These are phyloP conservation scores for Prunella vulgaris DNA, from an alignment of 257 asterid genomes.

Conservation along the genomic window DNA sequence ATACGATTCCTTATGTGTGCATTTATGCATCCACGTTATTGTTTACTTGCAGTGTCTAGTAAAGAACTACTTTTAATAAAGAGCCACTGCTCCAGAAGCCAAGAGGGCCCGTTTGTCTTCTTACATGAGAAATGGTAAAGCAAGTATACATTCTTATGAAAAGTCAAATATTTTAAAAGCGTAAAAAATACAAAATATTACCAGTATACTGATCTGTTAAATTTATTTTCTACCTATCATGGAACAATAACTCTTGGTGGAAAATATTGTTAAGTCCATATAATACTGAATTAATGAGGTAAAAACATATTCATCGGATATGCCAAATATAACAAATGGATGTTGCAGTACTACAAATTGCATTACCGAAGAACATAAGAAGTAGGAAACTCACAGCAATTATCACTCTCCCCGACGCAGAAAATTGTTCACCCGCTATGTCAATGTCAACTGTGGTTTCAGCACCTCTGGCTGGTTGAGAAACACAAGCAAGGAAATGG, in stretches of 20 bases:
- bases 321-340: slow-evolving; percentile 8
- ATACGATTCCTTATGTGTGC: neutral
- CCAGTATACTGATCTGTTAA: slow-evolving; percentile 4
- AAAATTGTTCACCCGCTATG: slow-evolving; percentile 88
- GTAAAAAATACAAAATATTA: neutral
- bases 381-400: slow-evolving; percentile 64
- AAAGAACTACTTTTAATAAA: neutral
- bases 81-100: slow-evolving; percentile 8
- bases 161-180: neutral
- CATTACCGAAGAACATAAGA: slow-evolving; percentile 13
- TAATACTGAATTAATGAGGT: slow-evolving; percentile 3
- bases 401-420: slow-evolving; percentile 84
- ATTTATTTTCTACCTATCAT: neutral
- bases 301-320: neutral
- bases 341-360: slow-evolving; percentile 14
- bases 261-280: slow-evolving; percentile 5
- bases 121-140: neutral
- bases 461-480: slow-evolving; percentile 96
- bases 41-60: slow-evolving; percentile 3
- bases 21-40: neutral
- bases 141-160: neutral
- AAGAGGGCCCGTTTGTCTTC: neutral
- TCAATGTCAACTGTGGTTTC: slow-evolving; percentile 92
- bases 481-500: slow-evolving; percentile 96
- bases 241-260: neutral